A percentile compares a stretch with the other conserved stretches of the same genome.
phyloP scores from a whole-genome alignment of 2,329 filamentous ascomycete species.

The Sporothrix globosa region DNA sequence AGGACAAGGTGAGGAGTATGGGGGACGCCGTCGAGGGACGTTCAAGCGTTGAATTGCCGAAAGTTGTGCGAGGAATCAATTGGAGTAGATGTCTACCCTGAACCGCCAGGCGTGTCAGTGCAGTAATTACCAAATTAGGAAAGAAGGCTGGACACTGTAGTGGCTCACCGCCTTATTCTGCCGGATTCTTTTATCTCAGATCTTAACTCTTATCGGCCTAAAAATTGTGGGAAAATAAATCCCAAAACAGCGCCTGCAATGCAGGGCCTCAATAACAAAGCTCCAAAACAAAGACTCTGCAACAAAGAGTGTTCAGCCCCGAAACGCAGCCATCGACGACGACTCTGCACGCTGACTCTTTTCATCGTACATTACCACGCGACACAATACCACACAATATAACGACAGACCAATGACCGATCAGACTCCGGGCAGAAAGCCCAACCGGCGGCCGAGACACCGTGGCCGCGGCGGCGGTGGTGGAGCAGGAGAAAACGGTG shows the following conservation, averaged over 20 bases:
- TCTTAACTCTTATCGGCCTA: slow-evolving; percentile 27
- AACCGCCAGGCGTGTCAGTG: background rate
- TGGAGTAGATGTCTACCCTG: too few relatives aligned
- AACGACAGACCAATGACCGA: background rate
- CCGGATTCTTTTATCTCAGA: slow-evolving; percentile 11
- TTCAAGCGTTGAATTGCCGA: too few relatives aligned
- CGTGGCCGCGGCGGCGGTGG: slow-evolving; percentile 8
- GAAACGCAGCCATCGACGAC: background rate
- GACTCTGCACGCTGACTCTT: background rate
- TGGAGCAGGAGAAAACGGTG: background rate
- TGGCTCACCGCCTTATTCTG: slow-evolving; percentile 13
- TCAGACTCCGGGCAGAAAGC: slow-evolving; percentile 20
- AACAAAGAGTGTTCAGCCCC: background rate
- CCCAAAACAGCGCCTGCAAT: background rate
- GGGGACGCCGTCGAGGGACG: background rate
- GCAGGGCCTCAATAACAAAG: background rate
- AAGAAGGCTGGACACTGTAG: background rate
- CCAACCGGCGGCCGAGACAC: slow-evolving; percentile 9
- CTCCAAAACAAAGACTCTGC: slow-evolving; percentile 18
- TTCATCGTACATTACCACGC: background rate
- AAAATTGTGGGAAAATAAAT: background rate
- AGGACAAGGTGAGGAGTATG: background rate
- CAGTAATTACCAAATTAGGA: background rate
- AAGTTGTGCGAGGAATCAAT: too few relatives aligned
- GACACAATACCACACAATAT: background rate